A percentile compares a stretch with the other conserved stretches of the same genome.
These are phyloP conservation scores for Annona squamosa DNA, from an alignment of 164 flowering plant genomes.

Conservation along the genomic window DNA sequence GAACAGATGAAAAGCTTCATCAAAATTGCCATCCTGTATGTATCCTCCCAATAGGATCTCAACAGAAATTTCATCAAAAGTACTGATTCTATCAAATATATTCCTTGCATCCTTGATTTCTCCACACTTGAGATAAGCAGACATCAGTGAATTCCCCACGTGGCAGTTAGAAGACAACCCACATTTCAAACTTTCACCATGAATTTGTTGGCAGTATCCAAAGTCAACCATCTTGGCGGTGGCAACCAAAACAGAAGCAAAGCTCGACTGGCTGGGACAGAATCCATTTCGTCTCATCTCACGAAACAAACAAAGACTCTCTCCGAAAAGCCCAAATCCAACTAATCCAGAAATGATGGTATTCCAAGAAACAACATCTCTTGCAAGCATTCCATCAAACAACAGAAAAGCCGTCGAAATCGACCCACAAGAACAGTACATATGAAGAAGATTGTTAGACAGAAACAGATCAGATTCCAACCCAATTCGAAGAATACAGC, in stretches of 20 bases:
- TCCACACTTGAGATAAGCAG: conserved; percentile 20
- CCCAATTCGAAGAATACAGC: conserved; percentile 17
- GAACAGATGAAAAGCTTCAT: conserved; percentile 19
- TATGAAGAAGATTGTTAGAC: conserved; percentile 16
- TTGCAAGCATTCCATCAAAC: conserved; percentile 19
- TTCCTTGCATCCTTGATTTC: conserved; percentile 10
- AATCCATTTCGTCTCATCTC: conserved; percentile 21
- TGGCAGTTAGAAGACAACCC: conserved; percentile 17
- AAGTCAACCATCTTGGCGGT: conserved; percentile 12
- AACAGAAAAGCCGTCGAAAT: conserved; percentile 6
- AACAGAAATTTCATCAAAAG: conserved; percentile 20
- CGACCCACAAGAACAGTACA: conserved; percentile 5
- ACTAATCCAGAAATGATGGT: conserved; percentile 21
- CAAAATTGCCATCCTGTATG: conserved; percentile 5
- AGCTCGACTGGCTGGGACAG: conserved; percentile 19
- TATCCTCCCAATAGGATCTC: conserved; percentile 23
- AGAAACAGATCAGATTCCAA: conserved; percentile 10
- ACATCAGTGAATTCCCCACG: conserved; percentile 19
- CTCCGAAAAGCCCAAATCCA: background rate
- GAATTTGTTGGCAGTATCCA: conserved; percentile 10
- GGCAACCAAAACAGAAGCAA: conserved; percentile 16
- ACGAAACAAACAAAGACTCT: conserved; percentile 10
- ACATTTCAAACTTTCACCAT: conserved; percentile 21
- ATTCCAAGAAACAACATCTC: conserved; percentile 28
- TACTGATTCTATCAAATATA: conserved; percentile 12